Conservation (phyloP, 2,329 filamentous ascomycete species). For the Cordyceps militaris region DNA sequence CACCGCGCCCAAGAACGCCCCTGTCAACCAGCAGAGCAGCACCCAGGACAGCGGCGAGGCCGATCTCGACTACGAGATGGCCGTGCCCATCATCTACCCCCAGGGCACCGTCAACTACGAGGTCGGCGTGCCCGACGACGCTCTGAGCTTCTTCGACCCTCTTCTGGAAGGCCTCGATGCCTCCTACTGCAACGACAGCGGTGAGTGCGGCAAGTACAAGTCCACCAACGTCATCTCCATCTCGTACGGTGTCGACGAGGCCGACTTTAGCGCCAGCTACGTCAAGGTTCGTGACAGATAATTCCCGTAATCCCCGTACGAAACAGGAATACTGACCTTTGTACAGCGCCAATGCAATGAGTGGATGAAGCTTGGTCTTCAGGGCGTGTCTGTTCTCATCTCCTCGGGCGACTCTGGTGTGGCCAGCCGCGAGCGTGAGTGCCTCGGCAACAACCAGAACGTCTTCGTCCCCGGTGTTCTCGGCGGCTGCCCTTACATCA, state of each 20-base stretch:
- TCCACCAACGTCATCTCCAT: constrained; percentile 27
- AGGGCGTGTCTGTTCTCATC: constrained; percentile 34
- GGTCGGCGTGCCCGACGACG: constrained; percentile 18
- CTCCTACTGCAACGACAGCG: constrained; percentile 45
- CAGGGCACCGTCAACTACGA: constrained; percentile 36
- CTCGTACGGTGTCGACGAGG: constrained; percentile 43
- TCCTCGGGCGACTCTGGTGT: constrained; percentile 36
- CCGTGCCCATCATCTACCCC: constrained; percentile 45
- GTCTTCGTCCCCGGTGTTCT: constrained; percentile 29
- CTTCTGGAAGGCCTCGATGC: constrained; percentile 47
- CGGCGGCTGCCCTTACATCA: constrained; percentile 39
- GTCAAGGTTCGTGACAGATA: constrained; percentile 21
- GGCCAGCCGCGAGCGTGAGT: constrained; percentile 18
- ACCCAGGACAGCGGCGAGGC: constrained; percentile 31
- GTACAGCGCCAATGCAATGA: constrained; percentile 32
- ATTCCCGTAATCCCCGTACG: neutral
- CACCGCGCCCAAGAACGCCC: constrained; percentile 28
- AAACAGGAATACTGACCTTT: neutral
- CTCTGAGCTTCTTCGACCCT: constrained; percentile 32
- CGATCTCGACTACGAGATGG: constrained; percentile 42
- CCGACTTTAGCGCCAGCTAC: constrained; percentile 35
- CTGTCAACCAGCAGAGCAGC: constrained; percentile 19
- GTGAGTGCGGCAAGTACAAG: constrained; percentile 27
- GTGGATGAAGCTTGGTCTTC: constrained; percentile 40
- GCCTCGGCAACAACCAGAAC: constrained; percentile 13